Percentiles rank a stretch among this genome's conserved stretches.
Evolutionary conservation across 495 filamentous ascomycete genomes (phyloP).

Genomic region (Aspergillus bridgeri): DNA sequence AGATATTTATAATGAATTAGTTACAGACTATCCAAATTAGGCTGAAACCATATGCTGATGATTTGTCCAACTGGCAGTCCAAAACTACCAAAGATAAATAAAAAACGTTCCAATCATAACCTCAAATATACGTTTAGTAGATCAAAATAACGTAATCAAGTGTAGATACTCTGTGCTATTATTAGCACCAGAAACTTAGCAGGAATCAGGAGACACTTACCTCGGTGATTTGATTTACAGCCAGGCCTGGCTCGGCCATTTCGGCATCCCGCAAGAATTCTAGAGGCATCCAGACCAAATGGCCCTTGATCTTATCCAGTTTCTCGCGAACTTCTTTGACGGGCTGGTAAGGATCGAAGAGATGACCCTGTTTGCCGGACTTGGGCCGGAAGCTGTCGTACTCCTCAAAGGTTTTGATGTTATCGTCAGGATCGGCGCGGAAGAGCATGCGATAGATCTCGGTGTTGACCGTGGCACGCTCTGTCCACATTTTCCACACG

Average conservation of each 20-base stretch:
- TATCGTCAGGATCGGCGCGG: conserved; percentile 87
- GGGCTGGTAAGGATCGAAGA: conserved; percentile 73
- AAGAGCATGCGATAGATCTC: conserved; percentile 84
- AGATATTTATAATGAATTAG: not conserved
- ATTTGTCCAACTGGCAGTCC: not conserved
- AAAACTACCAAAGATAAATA: not conserved
- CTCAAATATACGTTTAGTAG: not conserved
- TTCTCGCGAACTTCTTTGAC: conserved; percentile 66
- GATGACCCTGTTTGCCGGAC: conserved; percentile 72
- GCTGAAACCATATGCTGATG: not conserved
- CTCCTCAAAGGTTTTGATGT: conserved; percentile 83
- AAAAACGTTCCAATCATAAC: not conserved
- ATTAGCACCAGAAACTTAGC: not conserved
- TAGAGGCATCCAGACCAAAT: conserved; percentile 94
- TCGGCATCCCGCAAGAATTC: conserved; percentile 78
- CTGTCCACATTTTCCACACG: conserved; percentile 83
- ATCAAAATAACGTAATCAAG: conserved; percentile 15
- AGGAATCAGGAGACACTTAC: conserved; percentile 24
- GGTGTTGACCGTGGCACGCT: conserved; percentile 73
- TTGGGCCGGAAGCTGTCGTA: conserved; percentile 77
- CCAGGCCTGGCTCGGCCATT: conserved; percentile 86
- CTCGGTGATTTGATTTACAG: conserved; percentile 71
- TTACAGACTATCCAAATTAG: not conserved
- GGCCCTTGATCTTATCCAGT: conserved; percentile 76
- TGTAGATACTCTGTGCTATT: conserved; percentile 41